Evolutionary conservation across 345 rosid genomes (phyloP), one percentile per base, ranked within the genome.

Genomic region (Bruguiera gymnorhiza): DNA sequence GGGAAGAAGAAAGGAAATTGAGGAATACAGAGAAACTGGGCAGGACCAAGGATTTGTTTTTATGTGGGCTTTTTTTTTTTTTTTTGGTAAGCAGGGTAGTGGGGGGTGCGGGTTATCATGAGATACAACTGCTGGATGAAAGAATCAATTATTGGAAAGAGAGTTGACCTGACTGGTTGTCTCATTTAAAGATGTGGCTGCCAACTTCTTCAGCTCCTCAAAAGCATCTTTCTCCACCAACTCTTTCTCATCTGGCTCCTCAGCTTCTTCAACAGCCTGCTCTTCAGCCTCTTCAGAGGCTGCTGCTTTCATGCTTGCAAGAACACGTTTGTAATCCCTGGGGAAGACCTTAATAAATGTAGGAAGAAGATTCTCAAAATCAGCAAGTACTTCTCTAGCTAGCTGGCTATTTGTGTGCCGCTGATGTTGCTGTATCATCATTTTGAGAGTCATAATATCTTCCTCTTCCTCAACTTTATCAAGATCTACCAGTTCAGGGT

Each of bases 351-450:
- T 96, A 51, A 96, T 67, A 73, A 96, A 96, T 70, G 82, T 90
- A 2, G 90, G 93, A 52, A 92, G 80, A 77, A 92, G 82, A 72
- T 75, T 81, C 65, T 90, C 90, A 67, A 87, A 92, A 79, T 92
- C 83, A 37, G 86, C 91, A 67, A 96, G 92, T 50, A 88, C 90
- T 74, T 92, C 95, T 82, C 81, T 84, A 9, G 99, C 97, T 58
- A 92, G 83, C 66, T 86, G 85, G 81, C 99, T 96, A 84, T 82
- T 83, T 36, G 99, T 89, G 81, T 89, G 88, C 58, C 98, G 89
- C 74, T 88, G 92, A 77, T 96, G 99, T 72, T 92, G 99, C 73
- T 96, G 99, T 79, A 96, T 90, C 98, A 92, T 88, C 98, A 90
- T 89, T 76, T 79, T 86, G 43, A 96, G 86, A 19, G 89, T 89